phyloP scores from a whole-genome alignment of 2,329 filamentous ascomycete species.

The Xylariaceae sp. region DNA sequence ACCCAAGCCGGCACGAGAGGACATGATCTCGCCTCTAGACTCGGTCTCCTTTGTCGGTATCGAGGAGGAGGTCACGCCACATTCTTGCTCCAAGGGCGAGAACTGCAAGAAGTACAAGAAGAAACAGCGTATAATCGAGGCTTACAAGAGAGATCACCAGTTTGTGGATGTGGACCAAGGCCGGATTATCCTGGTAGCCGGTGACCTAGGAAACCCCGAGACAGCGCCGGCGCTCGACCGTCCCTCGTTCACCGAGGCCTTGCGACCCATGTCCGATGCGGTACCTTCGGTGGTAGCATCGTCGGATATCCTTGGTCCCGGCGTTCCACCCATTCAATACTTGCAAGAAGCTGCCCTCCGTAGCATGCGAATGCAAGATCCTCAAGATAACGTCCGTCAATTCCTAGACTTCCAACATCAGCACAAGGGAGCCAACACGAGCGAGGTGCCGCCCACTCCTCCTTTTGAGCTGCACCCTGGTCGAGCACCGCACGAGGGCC shows the following conservation, averaged over 20 bases:
- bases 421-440: conserved; percentile 30
- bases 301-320: conserved; percentile 78
- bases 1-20: conserved; percentile 44
- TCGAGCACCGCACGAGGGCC: conserved; percentile 46
- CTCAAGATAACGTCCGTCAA: conserved; percentile 88
- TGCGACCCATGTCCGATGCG: conserved; percentile 67
- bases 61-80: conserved; percentile 78
- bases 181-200: conserved; percentile 69
- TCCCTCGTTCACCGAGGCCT: conserved; percentile 44
- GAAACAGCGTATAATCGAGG: conserved; percentile 70
- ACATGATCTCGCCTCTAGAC: conserved; percentile 71
- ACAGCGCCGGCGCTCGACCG: conserved; percentile 55
- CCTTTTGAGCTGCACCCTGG: conserved; percentile 60
- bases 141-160: conserved; percentile 71
- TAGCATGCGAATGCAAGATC: conserved; percentile 65
- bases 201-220: conserved; percentile 71
- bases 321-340: conserved; percentile 57
- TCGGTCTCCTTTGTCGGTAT: conserved; percentile 90
- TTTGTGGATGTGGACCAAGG: conserved; percentile 53
- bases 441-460: conserved; percentile 62
- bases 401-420: conserved; percentile 80
- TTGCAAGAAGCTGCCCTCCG: conserved; percentile 71
- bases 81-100: conserved; percentile 81
- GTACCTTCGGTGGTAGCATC: conserved; percentile 83
- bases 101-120: conserved; percentile 77